These are phyloP conservation scores for Pterocarpus macrocarpus DNA, from an alignment of 306 rosid genomes.

Conservation along the genomic window DNA sequence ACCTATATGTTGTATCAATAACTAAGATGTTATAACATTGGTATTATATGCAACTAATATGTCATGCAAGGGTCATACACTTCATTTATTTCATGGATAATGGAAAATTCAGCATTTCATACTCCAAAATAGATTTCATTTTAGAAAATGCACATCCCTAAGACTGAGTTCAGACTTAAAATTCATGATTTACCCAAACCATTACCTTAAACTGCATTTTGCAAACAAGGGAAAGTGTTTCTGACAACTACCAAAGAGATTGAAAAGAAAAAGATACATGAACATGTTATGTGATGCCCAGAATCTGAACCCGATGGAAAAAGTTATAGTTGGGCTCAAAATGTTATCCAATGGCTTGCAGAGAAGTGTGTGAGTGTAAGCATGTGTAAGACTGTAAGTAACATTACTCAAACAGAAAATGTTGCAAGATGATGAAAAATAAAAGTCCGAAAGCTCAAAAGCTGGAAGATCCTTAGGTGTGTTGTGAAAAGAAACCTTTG, in stretches of 20 bases:
- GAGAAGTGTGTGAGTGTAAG: not conserved
- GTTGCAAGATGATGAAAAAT: conserved; percentile 22
- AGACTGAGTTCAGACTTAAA: not conserved
- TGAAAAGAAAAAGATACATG: not conserved
- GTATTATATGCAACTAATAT: no score
- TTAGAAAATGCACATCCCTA: not conserved
- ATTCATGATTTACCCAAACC: conserved; percentile 29
- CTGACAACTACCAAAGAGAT: not conserved
- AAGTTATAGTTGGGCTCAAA: conserved; percentile 18
- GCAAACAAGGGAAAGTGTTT: not conserved
- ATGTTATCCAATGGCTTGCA: not conserved
- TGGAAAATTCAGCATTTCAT: no score
- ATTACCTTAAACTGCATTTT: not conserved
- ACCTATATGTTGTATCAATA: no score
- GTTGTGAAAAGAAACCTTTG: conserved; percentile 73
- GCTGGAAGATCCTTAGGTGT: conserved; percentile 26
- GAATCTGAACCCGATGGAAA: conserved; percentile 10
- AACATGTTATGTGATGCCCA: not conserved
- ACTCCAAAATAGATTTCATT: no score
- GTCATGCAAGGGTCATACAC: no score
- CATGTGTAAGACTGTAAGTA: not conserved
- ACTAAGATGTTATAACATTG: no score
- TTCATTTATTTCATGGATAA: no score
- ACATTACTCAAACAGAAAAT: conserved; percentile 26
- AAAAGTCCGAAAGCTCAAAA: conserved; percentile 32